phyloP scores from a whole-genome alignment of 1,284 basidiomycete species.

The Moesziomyces sp. region DNA sequence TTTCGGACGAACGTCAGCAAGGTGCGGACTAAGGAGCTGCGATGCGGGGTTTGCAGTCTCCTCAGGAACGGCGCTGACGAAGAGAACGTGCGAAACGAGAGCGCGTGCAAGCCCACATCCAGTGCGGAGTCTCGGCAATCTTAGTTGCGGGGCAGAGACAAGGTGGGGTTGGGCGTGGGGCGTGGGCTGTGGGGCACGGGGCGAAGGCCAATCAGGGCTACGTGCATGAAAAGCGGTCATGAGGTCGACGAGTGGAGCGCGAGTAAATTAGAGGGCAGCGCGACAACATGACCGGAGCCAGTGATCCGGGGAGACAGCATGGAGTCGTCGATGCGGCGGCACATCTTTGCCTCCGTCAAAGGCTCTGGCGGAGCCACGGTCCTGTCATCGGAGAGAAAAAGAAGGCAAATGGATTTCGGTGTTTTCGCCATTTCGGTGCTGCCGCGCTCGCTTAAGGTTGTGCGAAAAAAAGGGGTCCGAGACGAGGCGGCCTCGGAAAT shows the following conservation, averaged over 20 bases:
- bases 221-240: slow-evolving; percentile 21
- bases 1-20: no score
- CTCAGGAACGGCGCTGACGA: no score
- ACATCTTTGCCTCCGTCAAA: no score
- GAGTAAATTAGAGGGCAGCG: neutral
- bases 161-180: slow-evolving; percentile 1
- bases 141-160: slow-evolving; percentile 1
- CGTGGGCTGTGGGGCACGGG: neutral
- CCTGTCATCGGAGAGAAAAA: neutral
- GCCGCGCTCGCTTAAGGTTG: neutral
- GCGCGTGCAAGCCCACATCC: no score
- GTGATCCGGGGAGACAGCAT: no score
- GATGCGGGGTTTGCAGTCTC: no score
- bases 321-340: no score
- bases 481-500: no score
- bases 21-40: no score
- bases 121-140: slow-evolving; percentile 1
- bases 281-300: neutral
- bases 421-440: neutral
- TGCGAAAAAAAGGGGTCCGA: neutral
- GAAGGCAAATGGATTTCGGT: neutral
- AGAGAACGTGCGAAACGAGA: no score
- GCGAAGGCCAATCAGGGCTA: neutral
- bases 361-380: no score
- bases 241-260: slow-evolving; percentile 2